Evolutionary conservation across 2,329 filamentous ascomycete species (phyloP).

Genomic region (Grosmannia serpens): DNA sequence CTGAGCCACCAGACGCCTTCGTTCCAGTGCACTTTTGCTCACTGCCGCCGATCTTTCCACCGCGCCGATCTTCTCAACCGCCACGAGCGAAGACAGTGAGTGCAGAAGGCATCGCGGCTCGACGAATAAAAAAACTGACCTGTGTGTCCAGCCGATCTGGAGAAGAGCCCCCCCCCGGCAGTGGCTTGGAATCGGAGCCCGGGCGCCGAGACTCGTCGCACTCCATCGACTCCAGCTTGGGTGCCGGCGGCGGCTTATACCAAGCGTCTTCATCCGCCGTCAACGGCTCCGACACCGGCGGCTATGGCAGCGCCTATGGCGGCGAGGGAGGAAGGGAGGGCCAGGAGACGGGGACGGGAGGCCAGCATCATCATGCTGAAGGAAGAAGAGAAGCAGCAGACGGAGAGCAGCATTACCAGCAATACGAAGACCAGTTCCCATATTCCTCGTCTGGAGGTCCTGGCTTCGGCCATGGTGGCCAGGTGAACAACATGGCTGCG

Average conservation of each 20-base stretch:
- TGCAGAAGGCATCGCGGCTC: neutral
- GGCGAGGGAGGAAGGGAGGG: neutral
- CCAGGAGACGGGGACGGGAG: neutral
- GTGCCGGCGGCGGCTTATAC: neutral
- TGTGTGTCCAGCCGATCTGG: neutral
- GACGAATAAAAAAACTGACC: neutral
- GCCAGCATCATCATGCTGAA: neutral
- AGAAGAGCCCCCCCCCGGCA: neutral
- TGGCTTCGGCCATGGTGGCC: neutral
- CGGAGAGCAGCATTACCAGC: conserved; percentile 2
- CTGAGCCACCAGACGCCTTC: neutral
- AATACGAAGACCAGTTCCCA: conserved; percentile 2
- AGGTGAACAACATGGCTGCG: neutral
- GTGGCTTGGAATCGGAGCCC: neutral
- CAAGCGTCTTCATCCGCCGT: neutral
- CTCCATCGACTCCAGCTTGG: neutral
- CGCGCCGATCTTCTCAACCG: neutral
- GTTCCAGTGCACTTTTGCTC: neutral
- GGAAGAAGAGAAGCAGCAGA: neutral
- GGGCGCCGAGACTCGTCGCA: neutral
- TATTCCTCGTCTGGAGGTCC: neutral
- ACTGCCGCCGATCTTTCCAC: conserved; percentile 1
- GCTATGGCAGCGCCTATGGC: neutral
- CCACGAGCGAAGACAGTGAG: conserved; percentile 1
- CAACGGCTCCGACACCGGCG: neutral